A percentile compares a stretch with the other conserved stretches of the same genome.
Evolutionary conservation across 164 flowering plant species (phyloP).

Genomic region (Warburgia ugandensis): DNA sequence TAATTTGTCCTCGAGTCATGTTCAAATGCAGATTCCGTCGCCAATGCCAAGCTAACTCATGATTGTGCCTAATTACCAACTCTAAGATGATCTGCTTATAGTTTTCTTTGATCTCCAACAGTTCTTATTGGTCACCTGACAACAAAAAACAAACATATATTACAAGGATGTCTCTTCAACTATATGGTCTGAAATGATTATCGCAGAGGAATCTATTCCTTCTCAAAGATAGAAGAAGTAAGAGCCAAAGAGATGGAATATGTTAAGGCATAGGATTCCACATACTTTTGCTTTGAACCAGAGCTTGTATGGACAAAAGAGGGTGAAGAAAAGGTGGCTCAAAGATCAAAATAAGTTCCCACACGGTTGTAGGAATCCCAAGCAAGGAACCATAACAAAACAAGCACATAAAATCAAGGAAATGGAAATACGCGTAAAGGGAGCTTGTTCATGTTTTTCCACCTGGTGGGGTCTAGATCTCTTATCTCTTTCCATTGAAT

Average conservation of each 20-base stretch:
- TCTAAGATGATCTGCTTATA: no score
- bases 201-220: constrained; percentile 1
- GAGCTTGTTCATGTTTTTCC: no score
- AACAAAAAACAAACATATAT: background rate
- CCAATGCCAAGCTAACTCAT: no score
- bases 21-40: no score
- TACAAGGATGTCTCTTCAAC: background rate
- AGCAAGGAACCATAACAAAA: constrained; percentile 27
- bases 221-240: constrained; percentile 3
- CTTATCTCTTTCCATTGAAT: constrained; percentile 16
- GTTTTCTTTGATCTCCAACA: no score
- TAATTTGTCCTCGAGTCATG: no score
- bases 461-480: no score
- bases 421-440: no score
- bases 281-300: constrained; percentile 27
- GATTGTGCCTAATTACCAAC: no score
- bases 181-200: background rate
- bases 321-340: constrained; percentile 26
- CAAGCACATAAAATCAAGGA: constrained; percentile 29
- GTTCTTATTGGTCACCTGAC: no score
- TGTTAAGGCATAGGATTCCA: constrained; percentile 68
- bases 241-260: constrained; percentile 11
- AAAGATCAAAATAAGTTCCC: constrained; percentile 26
- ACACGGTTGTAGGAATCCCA: constrained; percentile 53
- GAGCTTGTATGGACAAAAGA: constrained; percentile 39